Conservation (phyloP, 2,329 filamentous ascomycete genomes). For the Stemphylium beticola region DNA sequence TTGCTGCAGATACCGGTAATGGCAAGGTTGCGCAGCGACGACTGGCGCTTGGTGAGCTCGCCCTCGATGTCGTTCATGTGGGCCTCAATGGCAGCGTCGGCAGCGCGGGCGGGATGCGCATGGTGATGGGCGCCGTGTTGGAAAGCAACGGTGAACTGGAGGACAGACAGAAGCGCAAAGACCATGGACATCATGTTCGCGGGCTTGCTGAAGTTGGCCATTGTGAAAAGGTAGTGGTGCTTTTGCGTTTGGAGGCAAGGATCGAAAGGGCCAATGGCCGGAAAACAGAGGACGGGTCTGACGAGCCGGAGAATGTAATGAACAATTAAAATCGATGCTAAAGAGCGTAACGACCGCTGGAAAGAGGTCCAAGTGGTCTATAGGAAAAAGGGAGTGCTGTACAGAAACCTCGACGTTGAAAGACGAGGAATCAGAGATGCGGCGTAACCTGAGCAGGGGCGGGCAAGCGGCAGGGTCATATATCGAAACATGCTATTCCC, state of each 20-base stretch:
- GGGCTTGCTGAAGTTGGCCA: constrained; percentile 47
- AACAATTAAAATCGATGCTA: constrained; percentile 25
- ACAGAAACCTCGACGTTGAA: constrained; percentile 37
- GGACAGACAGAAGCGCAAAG: constrained; percentile 40
- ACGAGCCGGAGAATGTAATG: constrained; percentile 9
- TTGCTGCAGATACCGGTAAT: constrained; percentile 39
- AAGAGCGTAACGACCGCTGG: constrained; percentile 46
- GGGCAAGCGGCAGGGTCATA: constrained; percentile 39
- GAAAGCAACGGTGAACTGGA: constrained; percentile 41
- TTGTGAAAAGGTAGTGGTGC: constrained; percentile 20
- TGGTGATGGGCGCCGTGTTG: constrained; percentile 34
- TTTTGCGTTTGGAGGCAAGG: constrained; percentile 13
- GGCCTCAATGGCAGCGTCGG: constrained; percentile 28
- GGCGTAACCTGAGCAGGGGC: constrained; percentile 32
- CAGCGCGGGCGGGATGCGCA: constrained; percentile 21
- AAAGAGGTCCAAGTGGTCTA: constrained; percentile 37
- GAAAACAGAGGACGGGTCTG: constrained; percentile 22
- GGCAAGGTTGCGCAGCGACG: constrained; percentile 21
- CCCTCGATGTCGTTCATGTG: constrained; percentile 34
- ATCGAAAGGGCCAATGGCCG: constrained; percentile 13
- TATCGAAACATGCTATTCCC: constrained; percentile 31
- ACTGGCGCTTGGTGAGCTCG: constrained; percentile 34
- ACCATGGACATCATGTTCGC: constrained; percentile 41
- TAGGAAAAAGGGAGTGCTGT: constrained; percentile 24
- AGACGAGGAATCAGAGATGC: constrained; percentile 39